These are phyloP conservation scores for Ettlia oleoabundans DNA, from an alignment of 139 green algal genomes.

Conservation along the genomic window DNA sequence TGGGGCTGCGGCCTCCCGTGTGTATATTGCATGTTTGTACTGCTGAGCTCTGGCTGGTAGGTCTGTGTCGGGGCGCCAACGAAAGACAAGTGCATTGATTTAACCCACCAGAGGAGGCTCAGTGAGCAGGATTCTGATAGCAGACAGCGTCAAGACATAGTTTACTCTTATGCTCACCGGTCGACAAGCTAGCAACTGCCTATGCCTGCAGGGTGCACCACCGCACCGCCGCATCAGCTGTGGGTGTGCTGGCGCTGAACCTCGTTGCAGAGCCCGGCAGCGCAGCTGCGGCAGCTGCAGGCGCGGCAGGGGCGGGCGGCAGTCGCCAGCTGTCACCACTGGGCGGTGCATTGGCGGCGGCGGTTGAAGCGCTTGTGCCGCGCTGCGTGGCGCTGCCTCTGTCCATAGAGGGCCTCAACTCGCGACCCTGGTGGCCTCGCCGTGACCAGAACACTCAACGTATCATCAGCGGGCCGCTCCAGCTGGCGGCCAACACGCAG, in stretches of 20 bases:
- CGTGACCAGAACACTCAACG: constrained; percentile 34
- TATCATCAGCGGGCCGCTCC: constrained; percentile 52
- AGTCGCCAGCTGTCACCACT: constrained; percentile 32
- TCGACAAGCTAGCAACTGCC: too few species aligned
- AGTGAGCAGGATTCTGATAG: too few species aligned
- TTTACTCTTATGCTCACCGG: too few species aligned
- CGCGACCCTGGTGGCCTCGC: constrained; percentile 36
- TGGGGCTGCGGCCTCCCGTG: too few species aligned
- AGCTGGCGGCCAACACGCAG: constrained; percentile 64
- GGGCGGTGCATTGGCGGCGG: constrained; percentile 34
- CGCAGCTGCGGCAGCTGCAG: constrained; percentile 4
- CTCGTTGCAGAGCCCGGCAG: constrained; percentile 33
- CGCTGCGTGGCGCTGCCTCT: constrained; percentile 39
- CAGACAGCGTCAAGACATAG: too few species aligned
- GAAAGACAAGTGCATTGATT: too few species aligned
- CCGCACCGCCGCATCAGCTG: constrained; percentile 20
- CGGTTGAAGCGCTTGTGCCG: constrained; percentile 39
- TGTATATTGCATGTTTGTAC: too few species aligned
- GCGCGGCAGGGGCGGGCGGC: background rate
- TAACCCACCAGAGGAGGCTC: too few species aligned
- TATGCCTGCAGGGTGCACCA: constrained; percentile 36
- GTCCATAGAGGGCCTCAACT: constrained; percentile 47
- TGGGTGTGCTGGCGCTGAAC: constrained; percentile 52
- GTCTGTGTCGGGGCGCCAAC: too few species aligned
- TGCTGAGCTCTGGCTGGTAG: too few species aligned